Conservation (phyloP, 1,139 yeast genomes). For the Arxiozyma bovina region DNA sequence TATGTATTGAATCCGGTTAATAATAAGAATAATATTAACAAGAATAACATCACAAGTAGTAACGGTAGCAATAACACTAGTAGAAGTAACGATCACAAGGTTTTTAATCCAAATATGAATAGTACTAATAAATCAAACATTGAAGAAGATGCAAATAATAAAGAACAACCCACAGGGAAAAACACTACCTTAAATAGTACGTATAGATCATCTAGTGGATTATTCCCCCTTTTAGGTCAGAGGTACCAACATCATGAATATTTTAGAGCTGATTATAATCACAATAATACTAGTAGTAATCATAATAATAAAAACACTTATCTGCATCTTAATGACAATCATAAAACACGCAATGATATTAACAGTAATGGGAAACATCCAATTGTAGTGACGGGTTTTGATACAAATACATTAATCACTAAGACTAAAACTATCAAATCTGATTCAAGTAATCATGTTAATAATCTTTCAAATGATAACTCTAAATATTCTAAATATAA, state of each 20-base stretch:
- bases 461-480: conserved; percentile 3
- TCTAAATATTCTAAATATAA: conserved; percentile 2
- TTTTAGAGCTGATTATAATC: neutral
- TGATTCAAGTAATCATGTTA: neutral
- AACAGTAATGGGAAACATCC: neutral
- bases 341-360: neutral
- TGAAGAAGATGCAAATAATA: neutral
- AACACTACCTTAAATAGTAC: neutral
- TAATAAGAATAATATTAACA: neutral
- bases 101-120: neutral
- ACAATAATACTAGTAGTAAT: conserved; percentile 16
- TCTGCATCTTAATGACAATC: neutral
- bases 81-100: neutral
- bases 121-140: neutral
- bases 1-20: conserved; percentile 23
- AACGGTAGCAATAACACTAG: too few relatives aligned
- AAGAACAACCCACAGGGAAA: neutral
- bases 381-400: conserved; percentile 20
- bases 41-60: conserved; percentile 3
- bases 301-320: conserved; percentile 1
- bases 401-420: conserved; percentile 16
- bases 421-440: conserved; percentile 7
- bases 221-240: conserved; percentile 4
- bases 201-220: conserved; percentile 6
- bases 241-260: conserved; percentile 4